Evolutionary conservation across 805 yeast genomes (phyloP), one percentile per base, ranked within the genome.

Genomic region (Tetrapisispora nanseiensis): DNA sequence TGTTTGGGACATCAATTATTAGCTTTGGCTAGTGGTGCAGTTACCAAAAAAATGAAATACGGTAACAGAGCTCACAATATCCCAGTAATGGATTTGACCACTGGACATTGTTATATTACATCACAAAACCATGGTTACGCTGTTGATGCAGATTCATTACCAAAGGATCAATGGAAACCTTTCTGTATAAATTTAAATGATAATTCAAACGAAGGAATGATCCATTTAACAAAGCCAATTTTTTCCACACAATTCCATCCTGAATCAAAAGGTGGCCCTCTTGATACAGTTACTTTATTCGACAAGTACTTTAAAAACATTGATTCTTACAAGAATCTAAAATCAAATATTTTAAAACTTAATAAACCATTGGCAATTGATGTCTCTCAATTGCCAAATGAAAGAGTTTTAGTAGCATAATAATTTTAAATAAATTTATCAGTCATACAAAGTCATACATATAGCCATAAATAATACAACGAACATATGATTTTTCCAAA

Each of bases 11-110:
- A 92, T 69, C 99, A 94, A 70, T 74, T 92, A 55, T 74, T 92
- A 51, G 96, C 97, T 9, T 74, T 90, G 49, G 98, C 98, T 12
- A 75, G 87, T 13, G 98, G 97, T 44, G 97, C 95, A 26, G 79
- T 80, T 58, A 92, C 98, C 37, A 63, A 82, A 57, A 92, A 94
- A 68, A 73, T 92, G 75, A 89, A 86, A 67, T 92, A 89, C 63
- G 99, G 99, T 68, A 92, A 92, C 75, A 82, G 98, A 69, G 99
- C 97, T 22, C 98, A 94, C 69, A 92, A 92, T 65, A 94, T 94
- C 50, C 98, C 99, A 44, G 94, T 95, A 12, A 74, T 89, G 61
- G 95, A 90, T 63, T 65, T 89, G 55, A 70, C 79, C 41, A 83
- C 95, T 26, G 97, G 97, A 45, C 81, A 83, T 61, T 90, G 97